Conservation (phyloP, 495 filamentous ascomycete genomes). For the Chaetomium tenue region DNA sequence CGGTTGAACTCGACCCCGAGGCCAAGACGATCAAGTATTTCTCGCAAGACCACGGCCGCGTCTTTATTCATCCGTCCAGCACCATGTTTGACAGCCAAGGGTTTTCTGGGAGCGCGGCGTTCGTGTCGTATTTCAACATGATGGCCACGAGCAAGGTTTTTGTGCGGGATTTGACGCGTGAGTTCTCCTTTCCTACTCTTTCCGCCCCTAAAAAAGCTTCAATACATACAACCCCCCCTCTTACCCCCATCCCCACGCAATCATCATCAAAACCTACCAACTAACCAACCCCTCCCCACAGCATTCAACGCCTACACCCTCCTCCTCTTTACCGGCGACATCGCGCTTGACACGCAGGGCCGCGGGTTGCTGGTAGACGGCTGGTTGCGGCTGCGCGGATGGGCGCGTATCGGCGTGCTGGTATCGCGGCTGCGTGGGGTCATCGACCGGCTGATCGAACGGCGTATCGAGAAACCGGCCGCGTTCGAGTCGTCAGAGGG, state of each 20-base stretch:
- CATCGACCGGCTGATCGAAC: conserved; percentile 77
- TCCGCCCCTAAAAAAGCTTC: neutral
- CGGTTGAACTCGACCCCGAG: conserved; percentile 90
- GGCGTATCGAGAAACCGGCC: conserved; percentile 71
- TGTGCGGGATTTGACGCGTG: conserved; percentile 83
- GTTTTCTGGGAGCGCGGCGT: conserved; percentile 66
- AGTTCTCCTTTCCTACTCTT: conserved; percentile 34
- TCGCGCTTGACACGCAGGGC: conserved; percentile 82
- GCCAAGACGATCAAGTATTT: conserved; percentile 90
- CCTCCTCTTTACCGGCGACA: conserved; percentile 83
- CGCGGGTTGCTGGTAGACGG: conserved; percentile 88
- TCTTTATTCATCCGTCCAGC: conserved; percentile 88
- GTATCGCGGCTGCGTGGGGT: conserved; percentile 79
- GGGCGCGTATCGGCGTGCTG: conserved; percentile 91
- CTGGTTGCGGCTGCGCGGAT: conserved; percentile 85
- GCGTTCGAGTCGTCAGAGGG: conserved; percentile 32
- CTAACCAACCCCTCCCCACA: conserved; percentile 31
- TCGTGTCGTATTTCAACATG: conserved; percentile 83
- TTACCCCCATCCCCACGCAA: neutral
- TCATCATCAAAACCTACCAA: neutral
- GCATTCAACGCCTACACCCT: conserved; percentile 89
- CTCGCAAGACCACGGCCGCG: conserved; percentile 76
- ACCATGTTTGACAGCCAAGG: conserved; percentile 78
- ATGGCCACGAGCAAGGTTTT: conserved; percentile 89
- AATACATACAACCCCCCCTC: neutral